Evolutionary conservation across 495 filamentous ascomycete genomes (phyloP), one percentile per base, ranked within the genome.

Genomic region (Pseudotulostoma volvatum): DNA sequence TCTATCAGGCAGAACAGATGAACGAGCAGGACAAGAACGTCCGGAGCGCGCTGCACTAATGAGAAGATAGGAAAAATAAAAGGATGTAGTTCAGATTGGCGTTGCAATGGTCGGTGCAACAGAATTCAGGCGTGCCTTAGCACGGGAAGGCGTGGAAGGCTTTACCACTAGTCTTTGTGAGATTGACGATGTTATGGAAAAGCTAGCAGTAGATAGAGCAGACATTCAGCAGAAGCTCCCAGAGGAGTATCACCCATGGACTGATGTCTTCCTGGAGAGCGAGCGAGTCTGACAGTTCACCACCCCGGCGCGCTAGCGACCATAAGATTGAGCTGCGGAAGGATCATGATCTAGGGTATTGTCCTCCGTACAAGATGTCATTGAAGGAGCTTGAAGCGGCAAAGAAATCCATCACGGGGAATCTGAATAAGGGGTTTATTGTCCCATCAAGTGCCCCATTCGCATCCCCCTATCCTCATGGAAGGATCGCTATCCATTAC

Each of bases 401-500:
- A n/a, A n/a, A n/a, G n/a, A n/a, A n/a, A n/a, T n/a, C n/a, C n/a
- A n/a, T n/a, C n/a, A n/a, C n/a, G n/a, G n/a, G 49, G 3, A 45
- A 43, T 3, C 36, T 71, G 1, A 73, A 74, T 37, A 34, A 18
- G 0, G 37, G 67, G 0, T 70, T 52, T 0, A 44, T 40, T 1
- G n/a, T n/a, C n/a, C n/a, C n/a, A n/a, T n/a, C n/a, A n/a, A n/a
- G n/a, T n/a, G n/a, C n/a, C n/a, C n/a, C n/a, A n/a, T n/a, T n/a
- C n/a, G n/a, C n/a, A n/a, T n/a, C n/a, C n/a, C n/a, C n/a, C n/a
- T n/a, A n/a, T n/a, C n/a, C n/a, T n/a, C n/a, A n/a, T n/a, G n/a
- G 64, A 64, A 41, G 56, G 73, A n/a, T 30, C 21, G 47, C 0
- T 66, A 69, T 35, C 57, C 60, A 0, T 28, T 72, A 0, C 66